A percentile compares a stretch with the other conserved stretches of the same genome.
Evolutionary conservation across 345 rosid genomes (phyloP).

Genomic region (Melastoma malabathricum): DNA sequence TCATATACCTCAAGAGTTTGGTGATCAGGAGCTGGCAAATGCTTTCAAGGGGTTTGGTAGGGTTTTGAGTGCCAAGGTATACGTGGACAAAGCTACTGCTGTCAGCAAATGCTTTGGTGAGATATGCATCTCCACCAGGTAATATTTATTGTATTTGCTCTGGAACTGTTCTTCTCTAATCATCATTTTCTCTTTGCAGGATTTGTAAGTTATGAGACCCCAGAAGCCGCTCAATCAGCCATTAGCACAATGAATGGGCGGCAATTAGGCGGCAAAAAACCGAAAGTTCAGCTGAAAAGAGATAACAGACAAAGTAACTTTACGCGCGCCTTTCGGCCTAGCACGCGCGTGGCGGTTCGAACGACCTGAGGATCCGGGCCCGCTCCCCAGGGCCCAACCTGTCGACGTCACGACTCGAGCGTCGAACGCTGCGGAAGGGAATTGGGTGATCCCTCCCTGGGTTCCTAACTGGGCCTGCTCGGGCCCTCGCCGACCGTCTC

Average conservation of each 20-base stretch:
- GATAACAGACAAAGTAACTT: slow-evolving; percentile 71
- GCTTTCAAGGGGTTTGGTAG: slow-evolving; percentile 77
- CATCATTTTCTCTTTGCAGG: slow-evolving; percentile 33
- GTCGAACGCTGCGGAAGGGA: no score
- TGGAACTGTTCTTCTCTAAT: no score
- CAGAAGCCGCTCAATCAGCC: slow-evolving; percentile 69
- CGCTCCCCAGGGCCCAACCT: no score
- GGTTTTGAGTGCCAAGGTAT: slow-evolving; percentile 90
- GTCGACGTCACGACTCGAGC: no score
- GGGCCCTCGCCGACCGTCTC: no score
- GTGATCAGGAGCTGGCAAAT: slow-evolving; percentile 82
- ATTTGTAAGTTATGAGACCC: slow-evolving; percentile 84
- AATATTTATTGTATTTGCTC: no score
- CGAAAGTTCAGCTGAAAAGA: slow-evolving; percentile 98
- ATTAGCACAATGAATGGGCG: slow-evolving; percentile 75
- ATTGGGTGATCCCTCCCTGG: no score
- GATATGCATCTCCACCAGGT: slow-evolving; percentile 5
- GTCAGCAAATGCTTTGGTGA: slow-evolving; percentile 98
- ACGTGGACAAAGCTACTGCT: slow-evolving; percentile 90
- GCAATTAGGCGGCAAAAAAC: slow-evolving; percentile 86
- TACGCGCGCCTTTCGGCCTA: no score
- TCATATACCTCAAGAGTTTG: slow-evolving; percentile 94
- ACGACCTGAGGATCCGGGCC: no score
- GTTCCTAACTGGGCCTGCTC: no score
- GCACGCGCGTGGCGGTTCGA: no score